phyloP scores from a whole-genome alignment of 495 filamentous ascomycete species.

The Staphylotrichum longicolle region DNA sequence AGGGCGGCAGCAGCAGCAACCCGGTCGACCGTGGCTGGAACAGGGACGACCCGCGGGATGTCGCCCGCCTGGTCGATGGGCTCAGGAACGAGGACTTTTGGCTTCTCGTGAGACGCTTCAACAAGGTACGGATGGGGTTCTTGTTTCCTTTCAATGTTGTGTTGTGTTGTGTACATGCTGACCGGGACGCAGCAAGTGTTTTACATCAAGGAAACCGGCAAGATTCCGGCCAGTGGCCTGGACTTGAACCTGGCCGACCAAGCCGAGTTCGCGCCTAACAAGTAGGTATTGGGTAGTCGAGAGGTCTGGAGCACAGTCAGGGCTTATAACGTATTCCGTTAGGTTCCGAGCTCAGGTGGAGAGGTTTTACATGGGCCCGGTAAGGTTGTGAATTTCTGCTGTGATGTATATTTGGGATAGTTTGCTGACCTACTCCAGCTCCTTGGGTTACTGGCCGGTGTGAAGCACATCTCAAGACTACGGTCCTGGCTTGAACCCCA shows the following conservation, averaged over 20 bases:
- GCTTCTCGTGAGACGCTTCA: conserved; percentile 2
- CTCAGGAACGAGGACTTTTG: not conserved
- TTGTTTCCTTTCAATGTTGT: not conserved
- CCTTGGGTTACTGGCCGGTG: not conserved
- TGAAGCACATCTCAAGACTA: not conserved
- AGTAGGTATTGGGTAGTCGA: not conserved
- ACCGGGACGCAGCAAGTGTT: not conserved
- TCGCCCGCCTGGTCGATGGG: not conserved
- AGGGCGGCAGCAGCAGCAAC: not conserved
- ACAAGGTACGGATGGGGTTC: not conserved
- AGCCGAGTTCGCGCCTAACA: not conserved
- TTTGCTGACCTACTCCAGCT: not conserved
- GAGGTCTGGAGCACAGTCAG: no score
- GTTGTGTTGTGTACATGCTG: not conserved
- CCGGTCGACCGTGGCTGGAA: not conserved
- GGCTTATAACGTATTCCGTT: no score
- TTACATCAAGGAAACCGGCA: conserved; percentile 1
- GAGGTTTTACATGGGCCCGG: conserved; percentile 3
- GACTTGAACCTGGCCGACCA: not conserved
- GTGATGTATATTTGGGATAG: not conserved
- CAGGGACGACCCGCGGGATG: not conserved
- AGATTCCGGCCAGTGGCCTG: not conserved
- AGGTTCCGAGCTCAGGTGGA: not conserved
- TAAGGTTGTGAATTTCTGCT: not conserved
- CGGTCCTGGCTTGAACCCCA: not conserved